Evolutionary conservation across 208 protist species (phyloP), one percentile per base, ranked within the genome.

Genomic region (Trypanosoma brucei): DNA sequence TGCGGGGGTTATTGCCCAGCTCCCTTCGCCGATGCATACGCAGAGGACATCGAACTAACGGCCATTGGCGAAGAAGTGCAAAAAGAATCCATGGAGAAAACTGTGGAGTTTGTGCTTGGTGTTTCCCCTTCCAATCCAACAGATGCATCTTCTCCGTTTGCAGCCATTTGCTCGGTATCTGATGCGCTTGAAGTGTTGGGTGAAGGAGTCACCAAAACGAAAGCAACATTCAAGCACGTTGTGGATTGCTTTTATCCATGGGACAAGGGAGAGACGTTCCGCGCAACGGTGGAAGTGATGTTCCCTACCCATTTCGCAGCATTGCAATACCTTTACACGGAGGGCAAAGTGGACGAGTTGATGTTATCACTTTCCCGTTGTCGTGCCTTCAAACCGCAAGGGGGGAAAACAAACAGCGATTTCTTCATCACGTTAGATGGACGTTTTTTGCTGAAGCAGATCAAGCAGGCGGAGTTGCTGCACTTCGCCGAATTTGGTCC

Each of bases 361-460:
- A 22, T 70, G 9, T 68, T 65, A 7, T 80, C 86, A 2, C 75
- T 94, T 39, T 58, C 64, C 42, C 82, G 84, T 34, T 91, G 78
- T 51, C 55, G 55, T 7, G 68, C 68, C 4, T 76, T 80, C 60
- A 69, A 72, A 34, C 51, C 79, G 14, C 68, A 90, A 31, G 88
- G 88, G 22, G 88, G 88, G 51, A 94, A 92, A 55, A 86, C 81
- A 30, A 70, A 84, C 22, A 69, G 79, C 1, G 62, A 62, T 40
- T 94, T 92, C 61, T 89, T 81, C 54, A 52, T 79, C 22, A 92
- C 84, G 30, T 58, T 73, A 1, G 88, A 94, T 57, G 77, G 67
- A 3, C 68, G 79, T 5, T 85, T 88, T 53, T 55, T 94, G 39
- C 49, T 94, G 45, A 94, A 94, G 65, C 68, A 73, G 14, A 61